phyloP scores from a whole-genome alignment of 1,284 basidiomycete species.

The Pholiota adiposa region DNA sequence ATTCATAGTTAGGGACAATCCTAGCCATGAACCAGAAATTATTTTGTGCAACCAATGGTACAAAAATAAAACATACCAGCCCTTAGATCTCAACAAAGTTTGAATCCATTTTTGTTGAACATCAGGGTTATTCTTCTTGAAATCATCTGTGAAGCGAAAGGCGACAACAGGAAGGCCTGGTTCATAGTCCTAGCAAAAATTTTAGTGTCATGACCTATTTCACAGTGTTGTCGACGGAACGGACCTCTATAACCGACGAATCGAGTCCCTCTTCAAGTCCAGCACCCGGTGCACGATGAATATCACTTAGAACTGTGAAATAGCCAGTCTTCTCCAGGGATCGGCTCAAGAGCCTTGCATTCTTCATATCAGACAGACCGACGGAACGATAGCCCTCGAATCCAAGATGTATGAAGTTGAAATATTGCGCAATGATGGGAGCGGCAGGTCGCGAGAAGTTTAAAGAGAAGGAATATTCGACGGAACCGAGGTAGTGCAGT shows the following conservation, averaged over 20 bases:
- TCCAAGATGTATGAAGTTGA: slow-evolving; percentile 87
- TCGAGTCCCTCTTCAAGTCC: slow-evolving; percentile 43
- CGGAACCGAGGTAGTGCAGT: slow-evolving; percentile 78
- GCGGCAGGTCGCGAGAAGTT: slow-evolving; percentile 94
- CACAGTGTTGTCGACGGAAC: slow-evolving; percentile 9
- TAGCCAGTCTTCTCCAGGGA: slow-evolving; percentile 84
- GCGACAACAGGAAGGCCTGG: slow-evolving; percentile 90
- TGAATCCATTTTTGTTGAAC: slow-evolving; percentile 92
- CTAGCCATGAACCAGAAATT: slow-evolving; percentile 30
- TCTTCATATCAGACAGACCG: slow-evolving; percentile 79
- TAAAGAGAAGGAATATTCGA: slow-evolving; percentile 82
- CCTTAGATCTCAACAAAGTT: slow-evolving; percentile 73
- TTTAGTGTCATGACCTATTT: slow-evolving; percentile 1
- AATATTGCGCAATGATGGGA: slow-evolving; percentile 92
- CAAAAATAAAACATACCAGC: slow-evolving; percentile 55
- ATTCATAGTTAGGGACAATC: slow-evolving; percentile 89
- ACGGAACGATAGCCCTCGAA: slow-evolving; percentile 82
- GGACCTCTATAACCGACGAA: slow-evolving; percentile 61
- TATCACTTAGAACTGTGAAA: slow-evolving; percentile 76
- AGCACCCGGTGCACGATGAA: slow-evolving; percentile 54
- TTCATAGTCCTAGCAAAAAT: slow-evolving; percentile 57
- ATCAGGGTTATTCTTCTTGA: slow-evolving; percentile 71
- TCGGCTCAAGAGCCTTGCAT: slow-evolving; percentile 84
- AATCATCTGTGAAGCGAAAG: slow-evolving; percentile 87
- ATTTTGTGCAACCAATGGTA: neutral